phyloP scores from a whole-genome alignment of 1,284 basidiomycete species.

The Heterobasidion annosum region DNA sequence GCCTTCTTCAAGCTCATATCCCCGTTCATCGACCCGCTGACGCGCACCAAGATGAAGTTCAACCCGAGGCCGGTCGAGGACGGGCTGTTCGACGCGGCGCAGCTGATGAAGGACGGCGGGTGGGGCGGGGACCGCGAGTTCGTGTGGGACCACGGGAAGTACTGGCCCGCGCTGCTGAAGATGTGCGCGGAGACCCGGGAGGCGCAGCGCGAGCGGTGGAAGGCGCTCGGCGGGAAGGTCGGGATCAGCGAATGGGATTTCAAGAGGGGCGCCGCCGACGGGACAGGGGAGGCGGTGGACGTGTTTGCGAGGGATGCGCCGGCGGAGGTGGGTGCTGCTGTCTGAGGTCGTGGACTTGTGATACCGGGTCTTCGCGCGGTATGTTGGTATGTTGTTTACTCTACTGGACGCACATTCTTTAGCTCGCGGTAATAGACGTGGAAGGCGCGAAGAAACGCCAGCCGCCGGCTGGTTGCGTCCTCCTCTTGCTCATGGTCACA shows the following conservation, averaged over 20 bases:
- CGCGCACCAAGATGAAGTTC: slow-evolving; percentile 88
- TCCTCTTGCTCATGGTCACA: no score
- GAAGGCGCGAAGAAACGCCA: no score
- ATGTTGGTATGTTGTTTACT: no score
- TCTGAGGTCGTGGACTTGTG: no score
- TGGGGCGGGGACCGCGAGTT: slow-evolving; percentile 77
- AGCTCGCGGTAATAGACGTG: no score
- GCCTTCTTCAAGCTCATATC: slow-evolving; percentile 85
- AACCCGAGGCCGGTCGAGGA: slow-evolving; percentile 63
- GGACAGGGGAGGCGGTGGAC: neutral
- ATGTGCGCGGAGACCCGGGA: slow-evolving; percentile 38
- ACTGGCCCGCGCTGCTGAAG: slow-evolving; percentile 61
- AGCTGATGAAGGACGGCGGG: slow-evolving; percentile 61
- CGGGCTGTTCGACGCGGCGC: slow-evolving; percentile 70
- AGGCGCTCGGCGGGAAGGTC: slow-evolving; percentile 48
- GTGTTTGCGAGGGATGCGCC: neutral
- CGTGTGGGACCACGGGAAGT: slow-evolving; percentile 68
- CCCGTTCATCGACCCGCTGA: slow-evolving; percentile 87
- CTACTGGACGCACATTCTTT: no score
- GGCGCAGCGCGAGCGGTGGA: slow-evolving; percentile 53
- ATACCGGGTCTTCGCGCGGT: no score
- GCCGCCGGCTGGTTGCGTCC: no score
- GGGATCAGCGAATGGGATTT: slow-evolving; percentile 71
- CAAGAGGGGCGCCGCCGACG: slow-evolving; percentile 23
- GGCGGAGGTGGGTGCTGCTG: no score